phyloP scores from a whole-genome alignment of 2,329 filamentous ascomycete species.

The Sporothrix variecibatus region DNA sequence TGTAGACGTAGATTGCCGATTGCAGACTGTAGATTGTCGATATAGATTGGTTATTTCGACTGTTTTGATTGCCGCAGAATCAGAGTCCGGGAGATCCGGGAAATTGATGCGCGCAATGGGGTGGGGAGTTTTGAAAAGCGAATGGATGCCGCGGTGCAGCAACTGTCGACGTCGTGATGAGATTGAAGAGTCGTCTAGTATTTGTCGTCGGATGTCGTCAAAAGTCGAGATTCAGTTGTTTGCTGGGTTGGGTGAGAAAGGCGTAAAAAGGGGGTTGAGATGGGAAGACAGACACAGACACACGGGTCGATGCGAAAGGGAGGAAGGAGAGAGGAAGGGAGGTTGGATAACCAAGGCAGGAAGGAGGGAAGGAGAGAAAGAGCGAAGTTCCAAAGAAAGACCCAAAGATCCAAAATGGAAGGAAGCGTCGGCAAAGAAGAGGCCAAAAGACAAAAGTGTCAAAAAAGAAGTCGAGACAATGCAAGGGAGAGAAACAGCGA shows the following conservation, averaged over 20 bases:
- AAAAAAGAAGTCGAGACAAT: not conserved
- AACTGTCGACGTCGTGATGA: not conserved
- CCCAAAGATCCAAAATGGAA: not conserved
- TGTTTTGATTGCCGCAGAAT: not conserved
- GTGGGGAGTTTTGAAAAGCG: not conserved
- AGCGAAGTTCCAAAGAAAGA: not conserved
- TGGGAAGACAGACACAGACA: not conserved
- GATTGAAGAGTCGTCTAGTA: not conserved
- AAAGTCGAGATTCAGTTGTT: not conserved
- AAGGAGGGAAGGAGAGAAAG: not conserved
- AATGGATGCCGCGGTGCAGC: not conserved
- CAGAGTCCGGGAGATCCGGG: slow-evolving; percentile 9
- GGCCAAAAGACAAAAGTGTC: not conserved
- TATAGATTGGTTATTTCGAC: not conserved
- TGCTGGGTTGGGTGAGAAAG: not conserved
- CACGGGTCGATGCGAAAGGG: slow-evolving; percentile 9
- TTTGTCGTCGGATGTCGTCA: not conserved
- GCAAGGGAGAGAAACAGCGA: not conserved
- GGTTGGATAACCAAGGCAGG: not conserved
- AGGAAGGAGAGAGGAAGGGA: not conserved
- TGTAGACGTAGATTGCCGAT: not conserved
- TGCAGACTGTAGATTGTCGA: not conserved
- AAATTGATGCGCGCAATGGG: not conserved
- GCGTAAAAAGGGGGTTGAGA: not conserved
- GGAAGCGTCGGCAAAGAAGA: not conserved